Evolutionary conservation across 208 protist genomes (phyloP).

Genomic region (Trypanosoma boissoni): DNA sequence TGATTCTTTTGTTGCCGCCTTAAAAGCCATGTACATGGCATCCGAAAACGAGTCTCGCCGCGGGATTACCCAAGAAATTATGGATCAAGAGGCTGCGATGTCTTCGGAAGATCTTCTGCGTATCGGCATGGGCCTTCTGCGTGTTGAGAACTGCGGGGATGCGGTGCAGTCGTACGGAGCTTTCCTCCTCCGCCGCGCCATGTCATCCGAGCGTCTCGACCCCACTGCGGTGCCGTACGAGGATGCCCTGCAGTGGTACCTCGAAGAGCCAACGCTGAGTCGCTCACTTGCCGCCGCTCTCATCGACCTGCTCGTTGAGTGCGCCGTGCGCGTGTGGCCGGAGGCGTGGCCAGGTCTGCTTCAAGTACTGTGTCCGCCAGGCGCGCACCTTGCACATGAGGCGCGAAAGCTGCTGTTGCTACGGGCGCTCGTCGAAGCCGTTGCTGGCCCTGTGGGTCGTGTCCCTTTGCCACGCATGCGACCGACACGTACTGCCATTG

Average conservation of each 20-base stretch:
- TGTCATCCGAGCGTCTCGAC: conserved; percentile 29
- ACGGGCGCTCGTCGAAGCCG: conserved; percentile 30
- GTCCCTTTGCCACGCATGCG: conserved; percentile 51
- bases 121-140: conserved; percentile 60
- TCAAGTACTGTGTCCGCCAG: conserved; percentile 14
- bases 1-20: conserved; percentile 28
- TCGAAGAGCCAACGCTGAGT: conserved; percentile 45
- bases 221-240: conserved; percentile 40
- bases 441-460: conserved; percentile 48
- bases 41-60: conserved; percentile 41
- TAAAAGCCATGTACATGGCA: conserved; percentile 44
- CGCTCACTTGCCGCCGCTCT: conserved; percentile 48
- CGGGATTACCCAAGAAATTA: conserved; percentile 32
- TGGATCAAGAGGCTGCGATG: conserved; percentile 57
- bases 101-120: conserved; percentile 23
- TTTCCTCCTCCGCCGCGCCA: conserved; percentile 56
- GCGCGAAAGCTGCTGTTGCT: conserved; percentile 47
- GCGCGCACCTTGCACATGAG: conserved; percentile 10
- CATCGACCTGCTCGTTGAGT: conserved; percentile 64
- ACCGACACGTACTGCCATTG: conserved; percentile 26
- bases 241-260: conserved; percentile 73
- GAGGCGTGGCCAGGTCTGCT: conserved; percentile 22
- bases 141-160: conserved; percentile 31
- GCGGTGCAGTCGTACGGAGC: conserved; percentile 80
- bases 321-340: conserved; percentile 39